phyloP scores from a whole-genome alignment of 2,329 filamentous ascomycete genomes.

The Myotisia sp. region DNA sequence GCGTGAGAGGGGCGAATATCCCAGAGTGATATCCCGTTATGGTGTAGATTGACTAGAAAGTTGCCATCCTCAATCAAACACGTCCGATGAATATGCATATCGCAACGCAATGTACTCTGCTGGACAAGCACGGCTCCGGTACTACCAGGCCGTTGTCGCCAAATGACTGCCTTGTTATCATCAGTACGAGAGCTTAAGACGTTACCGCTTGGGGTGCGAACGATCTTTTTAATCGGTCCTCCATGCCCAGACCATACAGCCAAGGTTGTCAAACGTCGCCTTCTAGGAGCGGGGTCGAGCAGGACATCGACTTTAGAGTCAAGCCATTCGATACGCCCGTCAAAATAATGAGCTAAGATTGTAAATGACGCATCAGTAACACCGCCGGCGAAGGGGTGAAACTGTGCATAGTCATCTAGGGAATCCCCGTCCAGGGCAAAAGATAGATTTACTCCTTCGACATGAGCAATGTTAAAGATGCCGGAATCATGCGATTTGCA shows the following conservation, averaged over 20 bases:
- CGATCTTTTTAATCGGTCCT: slow-evolving; percentile 65
- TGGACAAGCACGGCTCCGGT: slow-evolving; percentile 44
- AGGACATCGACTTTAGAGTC: slow-evolving; percentile 64
- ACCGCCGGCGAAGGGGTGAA: slow-evolving; percentile 57
- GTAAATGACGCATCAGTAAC: slow-evolving; percentile 50
- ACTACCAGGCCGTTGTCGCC: slow-evolving; percentile 50
- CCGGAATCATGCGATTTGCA: slow-evolving; percentile 51
- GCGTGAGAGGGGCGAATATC: slow-evolving; percentile 53
- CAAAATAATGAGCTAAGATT: slow-evolving; percentile 68
- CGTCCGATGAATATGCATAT: slow-evolving; percentile 63
- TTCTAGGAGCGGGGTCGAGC: slow-evolving; percentile 55
- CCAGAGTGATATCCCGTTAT: slow-evolving; percentile 60
- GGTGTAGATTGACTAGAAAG: slow-evolving; percentile 67
- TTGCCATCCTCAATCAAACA: slow-evolving; percentile 62
- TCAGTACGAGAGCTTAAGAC: slow-evolving; percentile 69
- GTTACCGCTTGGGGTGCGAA: slow-evolving; percentile 67
- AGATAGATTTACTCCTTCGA: slow-evolving; percentile 43
- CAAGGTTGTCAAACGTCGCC: slow-evolving; percentile 45
- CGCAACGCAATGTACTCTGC: slow-evolving; percentile 53
- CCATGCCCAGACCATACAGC: slow-evolving; percentile 75
- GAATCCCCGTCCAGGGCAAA: slow-evolving; percentile 19
- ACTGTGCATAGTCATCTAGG: slow-evolving; percentile 48
- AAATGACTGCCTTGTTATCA: slow-evolving; percentile 66
- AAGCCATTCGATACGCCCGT: slow-evolving; percentile 71
- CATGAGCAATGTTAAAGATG: slow-evolving; percentile 75